These are phyloP conservation scores for Sporothrix mexicana DNA, from an alignment of 2,329 filamentous ascomycete genomes.

Conservation along the genomic window DNA sequence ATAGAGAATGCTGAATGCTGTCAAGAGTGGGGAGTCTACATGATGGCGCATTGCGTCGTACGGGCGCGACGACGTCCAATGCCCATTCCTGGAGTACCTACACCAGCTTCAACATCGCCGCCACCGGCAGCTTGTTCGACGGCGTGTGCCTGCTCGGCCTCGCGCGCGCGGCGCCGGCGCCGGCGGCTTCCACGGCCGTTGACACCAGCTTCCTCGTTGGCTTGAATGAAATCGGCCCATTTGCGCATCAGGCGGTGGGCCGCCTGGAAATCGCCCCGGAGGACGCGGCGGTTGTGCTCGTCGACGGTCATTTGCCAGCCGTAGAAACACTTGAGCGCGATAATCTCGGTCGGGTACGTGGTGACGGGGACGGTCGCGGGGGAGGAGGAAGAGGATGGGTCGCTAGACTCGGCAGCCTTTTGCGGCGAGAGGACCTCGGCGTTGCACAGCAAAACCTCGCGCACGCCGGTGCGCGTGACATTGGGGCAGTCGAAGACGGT, in stretches of 20 bases:
- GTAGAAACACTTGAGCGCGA: slow-evolving; percentile 91
- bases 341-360: slow-evolving; percentile 76
- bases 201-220: slow-evolving; percentile 80
- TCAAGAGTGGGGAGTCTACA: slow-evolving; percentile 34
- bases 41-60: slow-evolving; percentile 40
- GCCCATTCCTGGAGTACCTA: slow-evolving; percentile 58
- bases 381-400: slow-evolving; percentile 2
- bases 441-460: slow-evolving; percentile 85
- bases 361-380: slow-evolving; percentile 40
- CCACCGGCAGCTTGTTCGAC: slow-evolving; percentile 76
- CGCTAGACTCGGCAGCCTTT: neutral
- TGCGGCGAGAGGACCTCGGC: slow-evolving; percentile 68
- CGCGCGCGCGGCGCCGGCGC: slow-evolving; percentile 76
- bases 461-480: slow-evolving; percentile 89
- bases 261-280: slow-evolving; percentile 74
- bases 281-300: slow-evolving; percentile 86
- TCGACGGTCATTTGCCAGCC: slow-evolving; percentile 94
- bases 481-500: slow-evolving; percentile 91
- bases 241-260: slow-evolving; percentile 84
- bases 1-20: neutral
- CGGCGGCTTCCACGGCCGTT: slow-evolving; percentile 70
- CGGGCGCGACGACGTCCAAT: slow-evolving; percentile 36
- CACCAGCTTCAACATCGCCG: slow-evolving; percentile 67
- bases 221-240: slow-evolving; percentile 95
- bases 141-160: slow-evolving; percentile 79